Evolutionary conservation across 2,329 filamentous ascomycete genomes (phyloP), one percentile per base, ranked within the genome.

Genomic region (Fusarium pininemorale): DNA sequence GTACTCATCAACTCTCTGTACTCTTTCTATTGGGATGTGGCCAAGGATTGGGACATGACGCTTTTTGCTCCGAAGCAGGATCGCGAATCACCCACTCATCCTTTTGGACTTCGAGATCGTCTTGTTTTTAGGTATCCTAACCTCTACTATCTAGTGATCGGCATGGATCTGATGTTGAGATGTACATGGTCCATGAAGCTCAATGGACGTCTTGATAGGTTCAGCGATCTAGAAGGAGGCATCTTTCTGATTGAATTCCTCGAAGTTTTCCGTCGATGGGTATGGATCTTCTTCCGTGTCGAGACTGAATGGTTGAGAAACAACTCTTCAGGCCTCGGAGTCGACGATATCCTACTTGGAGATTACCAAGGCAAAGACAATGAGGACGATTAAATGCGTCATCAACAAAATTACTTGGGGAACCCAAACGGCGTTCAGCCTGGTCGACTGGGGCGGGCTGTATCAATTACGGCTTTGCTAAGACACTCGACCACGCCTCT

Each of bases 21-120:
- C 84, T 95, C 93, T n/a, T 98, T 98, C 85, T 99, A 96, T 87
- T 99, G 96, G 96, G 96, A 99, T 79, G 91, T 98, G 37, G 89
- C 94, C 63, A 96, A 95, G 84, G 96, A 99, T 86, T 99, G 96
- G 96, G 96, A 98, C 80, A 87, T 99, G 71, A 94, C 93, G 0
- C 87, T 98, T 20, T 93, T 98, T 79, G 90, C 92, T 6, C 81
- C 86, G 4, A 81, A 84, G 20, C 83, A 83, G 42, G 86, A 90
- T 70, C 89, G 92, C 72, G 86, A 87, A 73, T 87, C 88, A 16
- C 87, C 88, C 4, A 90, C 92, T 32, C 89, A 95, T 76, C 90
- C 94, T 0, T 96, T 90, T 80, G 96, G 94, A 4, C 86, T 99
- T 50, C 91, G 96, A 35, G 88, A 91, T 57, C 88, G 92, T 63